Evolutionary conservation across 2,329 filamentous ascomycete species (phyloP), one percentile per base, ranked within the genome.

Genomic region (Trichoderma sp.): DNA sequence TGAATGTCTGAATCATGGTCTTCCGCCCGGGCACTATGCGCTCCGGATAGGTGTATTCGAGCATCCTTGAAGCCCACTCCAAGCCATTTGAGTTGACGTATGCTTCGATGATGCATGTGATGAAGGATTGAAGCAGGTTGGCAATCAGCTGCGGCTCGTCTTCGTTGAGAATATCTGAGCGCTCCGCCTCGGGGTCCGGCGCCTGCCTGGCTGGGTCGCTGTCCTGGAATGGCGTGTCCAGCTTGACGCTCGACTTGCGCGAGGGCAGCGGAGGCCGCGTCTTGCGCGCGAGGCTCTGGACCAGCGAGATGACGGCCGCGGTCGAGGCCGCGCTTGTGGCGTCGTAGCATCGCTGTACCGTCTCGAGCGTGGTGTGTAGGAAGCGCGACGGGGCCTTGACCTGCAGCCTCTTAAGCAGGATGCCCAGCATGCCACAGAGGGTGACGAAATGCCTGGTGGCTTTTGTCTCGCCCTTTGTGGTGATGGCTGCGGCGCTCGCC

Each of bases 311-410:
- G 21, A 92, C 84, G 1, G 88, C 85, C 1, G 88, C 84, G 0
- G 90, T 90, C 73, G 89, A 88, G 71, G 89, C 88, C 67, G 88
- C 85, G 67, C 84, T 83, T 9, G 82, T 86, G 68, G 79, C 85
- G 73, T 81, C 81, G 75, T 91, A 93, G 51, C 86, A 85, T 63
- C 84, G 81, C 63, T 89, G 82, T 55, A 93, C 86, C 28, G 90
- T 89, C 68, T 90, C 87, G 17, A 95, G 80, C n/a, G 89, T 90
- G 0, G 88, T 88, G 59, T 90, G 90, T 21, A 95, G 81, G 76
- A 94, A 95, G 41, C 90, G 85, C 55, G 90, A 93, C 2, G 91
- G 91, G 67, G 87, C 88, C 74, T 90, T 91, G 6, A 91, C 91
- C 77, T 89, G 88, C 73, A 95, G 88, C 66, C 91, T 83, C 63